Evolutionary conservation across 1,139 yeast species (phyloP).

Genomic region (Kodamaea anthophila): DNA sequence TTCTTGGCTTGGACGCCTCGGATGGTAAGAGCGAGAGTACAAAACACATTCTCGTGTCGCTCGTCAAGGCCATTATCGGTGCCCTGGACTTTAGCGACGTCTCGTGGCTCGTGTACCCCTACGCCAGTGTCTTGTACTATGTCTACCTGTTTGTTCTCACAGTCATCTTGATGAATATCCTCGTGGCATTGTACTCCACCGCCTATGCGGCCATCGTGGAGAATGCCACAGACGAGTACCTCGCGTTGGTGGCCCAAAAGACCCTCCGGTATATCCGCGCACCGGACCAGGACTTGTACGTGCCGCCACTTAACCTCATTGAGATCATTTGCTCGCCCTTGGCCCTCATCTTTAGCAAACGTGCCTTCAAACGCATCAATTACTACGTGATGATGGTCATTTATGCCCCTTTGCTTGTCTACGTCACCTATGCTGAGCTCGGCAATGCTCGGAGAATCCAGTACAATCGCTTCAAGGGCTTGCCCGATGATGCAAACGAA

Average conservation of each 20-base stretch:
- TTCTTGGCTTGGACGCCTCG: slow-evolving; percentile 79
- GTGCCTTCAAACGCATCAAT: slow-evolving; percentile 32
- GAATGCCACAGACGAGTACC: slow-evolving; percentile 77
- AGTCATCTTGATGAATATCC: slow-evolving; percentile 69
- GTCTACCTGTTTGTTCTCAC: slow-evolving; percentile 68
- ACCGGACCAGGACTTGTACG: slow-evolving; percentile 80
- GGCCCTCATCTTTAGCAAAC: slow-evolving; percentile 21
- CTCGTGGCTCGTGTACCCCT: slow-evolving; percentile 73
- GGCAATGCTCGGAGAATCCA: slow-evolving; percentile 61
- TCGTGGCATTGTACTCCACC: slow-evolving; percentile 78
- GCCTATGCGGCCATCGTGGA: slow-evolving; percentile 79
- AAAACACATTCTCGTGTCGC: slow-evolving; percentile 51
- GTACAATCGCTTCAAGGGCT: slow-evolving; percentile 61
- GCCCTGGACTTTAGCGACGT: slow-evolving; percentile 68
- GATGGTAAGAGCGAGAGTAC: slow-evolving; percentile 82
- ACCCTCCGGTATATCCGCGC: slow-evolving; percentile 81
- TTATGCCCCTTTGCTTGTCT: slow-evolving; percentile 60
- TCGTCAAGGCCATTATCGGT: slow-evolving; percentile 67
- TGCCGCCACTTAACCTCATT: slow-evolving; percentile 77
- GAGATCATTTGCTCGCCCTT: slow-evolving; percentile 47
- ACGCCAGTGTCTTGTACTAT: slow-evolving; percentile 73
- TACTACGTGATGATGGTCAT: slow-evolving; percentile 54
- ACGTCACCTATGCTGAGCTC: slow-evolving; percentile 60
- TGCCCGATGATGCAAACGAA: slow-evolving; percentile 79
- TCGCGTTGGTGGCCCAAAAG: slow-evolving; percentile 80